Evolutionary conservation across 2,329 filamentous ascomycete species (phyloP).

Genomic region (Alternaria metachromatica): DNA sequence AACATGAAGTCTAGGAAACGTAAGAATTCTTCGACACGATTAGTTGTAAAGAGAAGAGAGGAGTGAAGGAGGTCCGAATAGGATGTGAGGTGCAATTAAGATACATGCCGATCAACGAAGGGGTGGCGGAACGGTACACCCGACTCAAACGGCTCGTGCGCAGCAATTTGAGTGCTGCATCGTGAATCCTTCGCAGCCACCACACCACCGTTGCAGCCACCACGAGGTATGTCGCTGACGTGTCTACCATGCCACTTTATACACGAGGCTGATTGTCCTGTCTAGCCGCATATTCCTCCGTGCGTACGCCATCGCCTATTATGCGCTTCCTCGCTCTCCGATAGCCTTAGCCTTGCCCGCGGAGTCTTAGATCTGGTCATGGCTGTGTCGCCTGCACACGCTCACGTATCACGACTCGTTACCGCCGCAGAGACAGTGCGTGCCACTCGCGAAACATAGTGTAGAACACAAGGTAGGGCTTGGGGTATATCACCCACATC

Average conservation of each 20-base stretch:
- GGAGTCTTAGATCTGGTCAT: constrained; percentile 3
- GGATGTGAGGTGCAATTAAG: constrained; percentile 31
- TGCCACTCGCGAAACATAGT: neutral
- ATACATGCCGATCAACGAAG: constrained; percentile 23
- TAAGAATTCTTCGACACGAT: neutral
- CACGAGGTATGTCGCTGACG: constrained; percentile 10
- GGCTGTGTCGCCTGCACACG: constrained; percentile 4
- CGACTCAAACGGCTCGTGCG: constrained; percentile 19
- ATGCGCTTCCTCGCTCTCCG: constrained; percentile 13
- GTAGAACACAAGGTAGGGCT: neutral
- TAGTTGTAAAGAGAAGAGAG: neutral
- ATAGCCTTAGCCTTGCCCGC: constrained; percentile 4
- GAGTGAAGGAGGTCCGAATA: neutral
- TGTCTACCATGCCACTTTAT: neutral
- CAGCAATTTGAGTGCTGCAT: constrained; percentile 22
- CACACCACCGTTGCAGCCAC: constrained; percentile 16
- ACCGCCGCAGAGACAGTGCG: neutral
- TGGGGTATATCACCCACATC: neutral
- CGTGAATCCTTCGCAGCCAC: constrained; percentile 31
- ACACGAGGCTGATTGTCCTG: neutral
- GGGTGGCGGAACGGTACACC: constrained; percentile 15
- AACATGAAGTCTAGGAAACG: neutral
- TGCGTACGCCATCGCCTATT: neutral
- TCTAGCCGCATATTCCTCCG: constrained; percentile 1
- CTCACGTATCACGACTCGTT: neutral